Conservation (phyloP, 805 yeast genomes). For the Wickerhamiella domercqiae region DNA sequence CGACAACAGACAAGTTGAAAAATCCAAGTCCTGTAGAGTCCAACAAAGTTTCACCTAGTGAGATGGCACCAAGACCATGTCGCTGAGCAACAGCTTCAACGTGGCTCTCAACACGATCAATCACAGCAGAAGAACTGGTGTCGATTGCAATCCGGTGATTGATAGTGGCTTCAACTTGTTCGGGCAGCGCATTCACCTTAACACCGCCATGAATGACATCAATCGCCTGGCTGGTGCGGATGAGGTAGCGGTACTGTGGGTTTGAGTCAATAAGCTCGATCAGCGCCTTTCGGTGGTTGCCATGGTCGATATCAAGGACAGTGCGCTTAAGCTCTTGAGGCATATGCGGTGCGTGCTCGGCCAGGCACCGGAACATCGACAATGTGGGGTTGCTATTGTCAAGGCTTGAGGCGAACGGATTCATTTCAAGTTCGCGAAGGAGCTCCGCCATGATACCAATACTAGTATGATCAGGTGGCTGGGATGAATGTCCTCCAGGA, state of each 20-base stretch:
- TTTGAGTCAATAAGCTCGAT: conserved; percentile 3
- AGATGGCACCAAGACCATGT: conserved; percentile 34
- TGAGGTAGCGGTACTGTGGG: conserved; percentile 25
- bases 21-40: conserved; percentile 25
- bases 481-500: conserved; percentile 68
- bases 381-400: neutral
- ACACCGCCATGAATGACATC: conserved; percentile 59
- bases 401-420: conserved; percentile 13
- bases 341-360: conserved; percentile 16
- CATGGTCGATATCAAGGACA: conserved; percentile 3
- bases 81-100: conserved; percentile 31
- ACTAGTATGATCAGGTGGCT: conserved; percentile 68
- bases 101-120: conserved; percentile 23
- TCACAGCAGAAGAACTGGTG: conserved; percentile 31
- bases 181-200: conserved; percentile 67
- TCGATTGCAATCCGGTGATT: conserved; percentile 56
- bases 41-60: conserved; percentile 20
- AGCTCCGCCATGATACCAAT: conserved; percentile 60
- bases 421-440: conserved; percentile 38
- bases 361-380: neutral
- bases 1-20: conserved; percentile 25
- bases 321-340: conserved; percentile 13
- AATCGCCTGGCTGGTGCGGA: conserved; percentile 52
- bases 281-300: conserved; percentile 2
- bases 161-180: conserved; percentile 35